Evolutionary conservation across 306 rosid species (phyloP).

Genomic region (Alnus glutinosa): DNA sequence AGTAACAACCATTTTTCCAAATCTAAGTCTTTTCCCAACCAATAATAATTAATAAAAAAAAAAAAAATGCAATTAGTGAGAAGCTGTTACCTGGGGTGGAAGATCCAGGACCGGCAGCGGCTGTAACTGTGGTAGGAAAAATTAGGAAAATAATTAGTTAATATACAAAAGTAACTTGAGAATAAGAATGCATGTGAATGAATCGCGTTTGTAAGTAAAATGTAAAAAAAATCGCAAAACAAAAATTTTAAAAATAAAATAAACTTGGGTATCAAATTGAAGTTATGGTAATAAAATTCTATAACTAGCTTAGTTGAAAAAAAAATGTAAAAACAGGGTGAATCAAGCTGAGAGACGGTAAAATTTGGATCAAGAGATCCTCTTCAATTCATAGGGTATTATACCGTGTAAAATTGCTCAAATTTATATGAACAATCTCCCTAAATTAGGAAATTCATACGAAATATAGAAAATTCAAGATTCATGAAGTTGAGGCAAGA

Average conservation of each 20-base stretch:
- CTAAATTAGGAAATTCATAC: background rate
- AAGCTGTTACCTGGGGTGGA: conserved; percentile 19
- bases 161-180: background rate
- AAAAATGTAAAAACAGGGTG: too few relatives aligned
- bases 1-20: too few relatives aligned
- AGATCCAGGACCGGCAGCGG: background rate
- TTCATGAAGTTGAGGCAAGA: too few relatives aligned
- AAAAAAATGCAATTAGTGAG: too few relatives aligned
- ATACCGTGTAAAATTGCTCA: too few relatives aligned
- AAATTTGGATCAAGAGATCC: background rate
- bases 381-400: too few relatives aligned
- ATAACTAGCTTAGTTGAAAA: background rate
- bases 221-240: background rate
- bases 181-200: background rate
- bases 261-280: background rate
- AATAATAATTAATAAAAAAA: too few relatives aligned
- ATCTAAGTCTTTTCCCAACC: too few relatives aligned
- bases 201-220: background rate
- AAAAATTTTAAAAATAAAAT: too few relatives aligned
- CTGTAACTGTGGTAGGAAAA: conserved; percentile 23
- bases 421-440: background rate
- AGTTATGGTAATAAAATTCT: background rate
- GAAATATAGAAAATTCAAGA: background rate
- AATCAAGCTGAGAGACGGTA: too few relatives aligned
- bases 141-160: too few relatives aligned